phyloP scores from a whole-genome alignment of 2,329 filamentous ascomycete species.

The Lecanicillium sp. region DNA sequence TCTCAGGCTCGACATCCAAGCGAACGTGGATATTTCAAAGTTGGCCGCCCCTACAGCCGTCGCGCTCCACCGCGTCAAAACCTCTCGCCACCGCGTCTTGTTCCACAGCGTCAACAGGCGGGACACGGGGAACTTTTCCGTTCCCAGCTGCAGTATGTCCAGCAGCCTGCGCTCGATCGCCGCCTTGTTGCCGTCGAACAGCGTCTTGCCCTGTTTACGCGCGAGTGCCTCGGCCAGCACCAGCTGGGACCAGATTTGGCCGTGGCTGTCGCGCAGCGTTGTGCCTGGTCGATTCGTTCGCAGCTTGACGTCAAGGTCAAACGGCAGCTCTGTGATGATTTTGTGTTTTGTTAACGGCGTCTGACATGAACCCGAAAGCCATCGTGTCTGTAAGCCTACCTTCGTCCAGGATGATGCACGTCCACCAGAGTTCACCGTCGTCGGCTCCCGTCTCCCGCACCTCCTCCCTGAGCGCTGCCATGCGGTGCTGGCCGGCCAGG shows the following conservation, averaged over 20 bases:
- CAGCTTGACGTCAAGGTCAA: slow-evolving; percentile 9
- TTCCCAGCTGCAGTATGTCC: not conserved
- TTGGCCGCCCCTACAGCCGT: not conserved
- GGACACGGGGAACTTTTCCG: not conserved
- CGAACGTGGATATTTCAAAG: not conserved
- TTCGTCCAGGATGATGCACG: slow-evolving; percentile 10
- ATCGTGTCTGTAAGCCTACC: slow-evolving; percentile 4
- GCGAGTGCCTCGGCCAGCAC: not conserved
- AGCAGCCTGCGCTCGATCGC: not conserved
- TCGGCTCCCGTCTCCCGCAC: slow-evolving; percentile 3
- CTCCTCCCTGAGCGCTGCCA: slow-evolving; percentile 8
- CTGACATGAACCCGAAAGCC: not conserved
- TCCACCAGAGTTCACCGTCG: slow-evolving; percentile 9
- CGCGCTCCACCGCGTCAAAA: not conserved
- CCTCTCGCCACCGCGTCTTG: not conserved
- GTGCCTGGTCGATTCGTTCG: slow-evolving; percentile 9
- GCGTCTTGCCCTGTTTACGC: not conserved
- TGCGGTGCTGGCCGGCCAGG: slow-evolving; percentile 11
- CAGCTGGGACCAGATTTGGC: slow-evolving; percentile 11
- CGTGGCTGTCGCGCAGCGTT: slow-evolving; percentile 9
- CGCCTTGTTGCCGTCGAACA: not conserved
- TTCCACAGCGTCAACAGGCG: not conserved
- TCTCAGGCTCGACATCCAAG: not conserved
- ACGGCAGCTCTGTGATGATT: slow-evolving; percentile 5
- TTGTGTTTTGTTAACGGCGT: not conserved